Conservation (phyloP, 805 yeast species). For the Starmera caribaea region DNA sequence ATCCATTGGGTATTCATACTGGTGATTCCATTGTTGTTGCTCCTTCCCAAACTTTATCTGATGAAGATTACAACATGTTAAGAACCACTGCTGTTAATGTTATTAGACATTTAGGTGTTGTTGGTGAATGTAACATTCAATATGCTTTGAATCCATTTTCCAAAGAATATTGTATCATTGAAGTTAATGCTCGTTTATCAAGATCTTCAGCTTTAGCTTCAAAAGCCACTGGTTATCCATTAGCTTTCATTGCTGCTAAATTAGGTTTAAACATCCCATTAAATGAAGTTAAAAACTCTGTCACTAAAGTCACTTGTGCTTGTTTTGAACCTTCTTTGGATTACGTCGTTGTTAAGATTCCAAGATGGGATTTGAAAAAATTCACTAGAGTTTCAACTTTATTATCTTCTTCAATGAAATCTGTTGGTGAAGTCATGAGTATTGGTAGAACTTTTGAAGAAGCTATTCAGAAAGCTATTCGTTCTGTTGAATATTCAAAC, state of each 20-base stretch:
- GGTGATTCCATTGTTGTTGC: slow-evolving; percentile 99
- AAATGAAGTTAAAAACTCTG: slow-evolving; percentile 86
- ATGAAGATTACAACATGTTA: slow-evolving; percentile 95
- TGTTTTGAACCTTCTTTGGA: slow-evolving; percentile 97
- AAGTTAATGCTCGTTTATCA: slow-evolving; percentile 94
- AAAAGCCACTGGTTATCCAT: slow-evolving; percentile 97
- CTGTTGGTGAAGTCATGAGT: slow-evolving; percentile 98
- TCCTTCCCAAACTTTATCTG: slow-evolving; percentile 94
- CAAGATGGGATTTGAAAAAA: slow-evolving; percentile 97
- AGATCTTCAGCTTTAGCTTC: slow-evolving; percentile 99
- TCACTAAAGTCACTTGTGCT: slow-evolving; percentile 88
- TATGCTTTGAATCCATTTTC: slow-evolving; percentile 91
- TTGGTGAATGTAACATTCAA: slow-evolving; percentile 98
- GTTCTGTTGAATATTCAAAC: slow-evolving; percentile 94
- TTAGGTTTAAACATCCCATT: slow-evolving; percentile 88
- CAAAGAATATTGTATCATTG: slow-evolving; percentile 93
- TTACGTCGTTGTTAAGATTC: slow-evolving; percentile 94
- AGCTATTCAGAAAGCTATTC: slow-evolving; percentile 94
- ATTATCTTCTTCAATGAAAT: slow-evolving; percentile 91
- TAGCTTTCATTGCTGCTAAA: slow-evolving; percentile 97
- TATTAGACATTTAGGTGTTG: slow-evolving; percentile 95
- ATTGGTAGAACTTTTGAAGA: slow-evolving; percentile 97
- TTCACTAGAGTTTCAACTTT: slow-evolving; percentile 85
- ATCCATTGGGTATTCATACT: slow-evolving; percentile 96
- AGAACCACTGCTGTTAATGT: slow-evolving; percentile 97